Base-by-base conservation (phyloP, 371 early-diverging fungal species). In the Mortierella sp. region DNA sequence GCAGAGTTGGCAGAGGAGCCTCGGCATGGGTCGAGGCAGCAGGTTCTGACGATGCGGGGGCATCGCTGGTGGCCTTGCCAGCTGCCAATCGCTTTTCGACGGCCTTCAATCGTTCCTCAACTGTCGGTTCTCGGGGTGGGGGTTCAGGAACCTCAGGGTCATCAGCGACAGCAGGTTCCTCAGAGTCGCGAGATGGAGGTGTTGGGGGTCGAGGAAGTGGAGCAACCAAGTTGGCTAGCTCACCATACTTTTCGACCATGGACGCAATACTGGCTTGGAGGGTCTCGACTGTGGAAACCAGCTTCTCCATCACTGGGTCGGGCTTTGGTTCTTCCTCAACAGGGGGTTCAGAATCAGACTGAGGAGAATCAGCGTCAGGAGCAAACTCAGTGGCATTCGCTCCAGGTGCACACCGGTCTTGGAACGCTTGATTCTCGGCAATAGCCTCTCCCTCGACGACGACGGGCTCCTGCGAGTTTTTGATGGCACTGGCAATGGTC, bases 181-280 rank as follows among this genome's bases (percentile, higher is more conserved):
- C n/a, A 50, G 7, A 14, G 14, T n/a, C 58, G 34, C 22, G 58
- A 41, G 67, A 6, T 19, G 26, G 48, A 26, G 64, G 6, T 16
- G 53, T 26, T 4, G 47, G 61, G 9, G 40, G 45, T 4, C 2
- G 47, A 1, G 58, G 29, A n/a, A 16, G 31, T 1, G 53, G 53
- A n/a, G 40, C 19, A 7, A n/a, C 10, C 45, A 24, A 1, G 7
- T 37, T 13, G 4, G 19, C 6, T 29, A 71, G 14, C 13, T 71
- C 66, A 34, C 58, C 26, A 53, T 68, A 69, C n/a, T 71, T 75
- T 45, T 71, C 68, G 19, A 68, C 69, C 70, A 79, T 66, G 24
- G 65, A 45, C 1, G 64, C 63, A 37, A 76, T 66, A 34, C 37
- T 43, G 7, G 64, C 48, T 34, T 72, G 72, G 11, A 79, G 66